Evolutionary conservation across 495 filamentous ascomycete species (phyloP).

Genomic region (Haplographium delicatum): DNA sequence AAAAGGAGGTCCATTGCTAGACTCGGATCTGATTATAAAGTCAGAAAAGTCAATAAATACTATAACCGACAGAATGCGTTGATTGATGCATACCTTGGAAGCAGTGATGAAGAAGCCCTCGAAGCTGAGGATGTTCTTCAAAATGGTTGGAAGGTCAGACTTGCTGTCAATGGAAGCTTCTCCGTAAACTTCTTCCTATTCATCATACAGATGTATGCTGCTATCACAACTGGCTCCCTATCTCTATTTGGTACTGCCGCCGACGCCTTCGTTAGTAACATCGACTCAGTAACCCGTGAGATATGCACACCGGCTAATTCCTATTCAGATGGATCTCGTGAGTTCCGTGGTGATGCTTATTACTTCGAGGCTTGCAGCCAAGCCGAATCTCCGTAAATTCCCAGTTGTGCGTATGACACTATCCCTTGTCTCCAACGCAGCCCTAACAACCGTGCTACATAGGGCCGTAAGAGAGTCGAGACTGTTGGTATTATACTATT

Average conservation of each 20-base stretch:
- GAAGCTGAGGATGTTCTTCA: conserved; percentile 41
- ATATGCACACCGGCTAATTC: conserved; percentile 11
- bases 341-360: conserved; percentile 51
- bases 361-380: conserved; percentile 44
- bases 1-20: conserved; percentile 36
- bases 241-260: conserved; percentile 52
- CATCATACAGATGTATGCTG: conserved; percentile 54
- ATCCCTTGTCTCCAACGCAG: neutral
- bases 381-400: conserved; percentile 52
- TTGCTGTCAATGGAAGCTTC: conserved; percentile 51
- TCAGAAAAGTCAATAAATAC: conserved; percentile 44
- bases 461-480: conserved; percentile 50
- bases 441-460: conserved; percentile 12
- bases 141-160: conserved; percentile 49
- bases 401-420: conserved; percentile 37
- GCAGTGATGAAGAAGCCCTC: conserved; percentile 45
- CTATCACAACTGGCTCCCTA: conserved; percentile 50
- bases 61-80: conserved; percentile 50
- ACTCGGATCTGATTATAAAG: conserved; percentile 40
- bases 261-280: conserved; percentile 49
- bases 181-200: conserved; percentile 48
- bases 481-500: conserved; percentile 55
- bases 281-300: too few species aligned
- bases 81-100: conserved; percentile 50
- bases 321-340: conserved; percentile 48